These are phyloP conservation scores for Entomortierella beljakovae DNA, from an alignment of 192 early-diverging fungal species.

Conservation along the genomic window DNA sequence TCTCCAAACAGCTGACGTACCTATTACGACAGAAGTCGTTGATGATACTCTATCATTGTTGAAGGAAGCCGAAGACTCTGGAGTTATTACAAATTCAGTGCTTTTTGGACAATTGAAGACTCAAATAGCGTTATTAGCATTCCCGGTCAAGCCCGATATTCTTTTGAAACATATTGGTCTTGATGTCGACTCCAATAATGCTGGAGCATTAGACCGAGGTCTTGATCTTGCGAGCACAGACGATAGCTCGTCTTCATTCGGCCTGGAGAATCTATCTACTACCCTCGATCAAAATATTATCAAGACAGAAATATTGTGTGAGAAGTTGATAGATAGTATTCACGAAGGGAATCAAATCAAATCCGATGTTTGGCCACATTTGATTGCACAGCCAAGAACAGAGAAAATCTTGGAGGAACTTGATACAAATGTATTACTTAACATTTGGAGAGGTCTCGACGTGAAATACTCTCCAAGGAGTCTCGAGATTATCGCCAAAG, in stretches of 20 bases:
- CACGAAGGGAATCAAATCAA: neutral
- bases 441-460: neutral
- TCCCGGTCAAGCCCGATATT: constrained; percentile 40
- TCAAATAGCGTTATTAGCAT: constrained; percentile 39
- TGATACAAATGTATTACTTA: neutral
- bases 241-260: neutral
- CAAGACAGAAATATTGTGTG: constrained; percentile 15
- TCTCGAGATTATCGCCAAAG: constrained; percentile 36
- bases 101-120: constrained; percentile 9
- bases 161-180: constrained; percentile 20
- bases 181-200: neutral
- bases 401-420: constrained; percentile 24
- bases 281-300: constrained; percentile 20
- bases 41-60: constrained; percentile 19
- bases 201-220: neutral
- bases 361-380: constrained; percentile 16
- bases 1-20: constrained; percentile 17
- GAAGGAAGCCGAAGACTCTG: constrained; percentile 20
- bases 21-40: constrained; percentile 27
- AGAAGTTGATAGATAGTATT: constrained; percentile 26
- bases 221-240: neutral
- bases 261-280: constrained; percentile 14
- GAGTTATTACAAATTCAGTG: neutral
- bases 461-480: constrained; percentile 25
- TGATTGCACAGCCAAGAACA: constrained; percentile 25